phyloP scores from a whole-genome alignment of 441 rosid genomes.

The Cnidoscolus chayamansa region DNA sequence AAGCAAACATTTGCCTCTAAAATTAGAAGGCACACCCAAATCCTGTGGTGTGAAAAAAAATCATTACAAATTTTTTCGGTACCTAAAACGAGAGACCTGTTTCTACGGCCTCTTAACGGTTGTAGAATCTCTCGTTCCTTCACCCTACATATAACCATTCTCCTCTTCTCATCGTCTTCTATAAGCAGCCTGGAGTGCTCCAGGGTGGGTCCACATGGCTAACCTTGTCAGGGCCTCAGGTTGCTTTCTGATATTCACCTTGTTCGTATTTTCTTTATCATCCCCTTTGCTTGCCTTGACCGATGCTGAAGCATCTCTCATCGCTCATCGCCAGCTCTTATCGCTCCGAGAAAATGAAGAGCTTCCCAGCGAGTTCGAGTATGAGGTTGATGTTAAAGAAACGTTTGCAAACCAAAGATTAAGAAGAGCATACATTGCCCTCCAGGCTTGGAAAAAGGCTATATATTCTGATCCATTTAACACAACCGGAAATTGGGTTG shows the following conservation, averaged over 20 bases:
- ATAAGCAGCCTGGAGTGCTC: conserved; percentile 65
- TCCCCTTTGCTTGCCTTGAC: conserved; percentile 40
- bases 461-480: conserved; percentile 70
- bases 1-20: conserved; percentile 21
- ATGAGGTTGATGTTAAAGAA: conserved; percentile 32
- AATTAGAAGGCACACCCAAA: conserved; percentile 25
- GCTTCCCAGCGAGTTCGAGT: conserved; percentile 36
- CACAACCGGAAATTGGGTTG: conserved; percentile 66
- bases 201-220: conserved; percentile 47
- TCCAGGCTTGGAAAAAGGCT: conserved; percentile 73
- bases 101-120: conserved; percentile 24
- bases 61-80: conserved; percentile 13
- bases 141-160: conserved; percentile 27
- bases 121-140: conserved; percentile 23
- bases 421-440: conserved; percentile 59
- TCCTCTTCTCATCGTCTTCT: conserved; percentile 16
- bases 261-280: conserved; percentile 26
- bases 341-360: conserved; percentile 38
- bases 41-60: conserved; percentile 20
- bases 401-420: conserved; percentile 56
- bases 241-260: conserved; percentile 37
- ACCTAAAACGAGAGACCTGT: conserved; percentile 20
- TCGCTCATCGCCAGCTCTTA: conserved; percentile 59
- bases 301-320: conserved; percentile 47
- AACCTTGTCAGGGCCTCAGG: conserved; percentile 44